phyloP scores from a whole-genome alignment of 169 alveolate species.

The Eimeria brunetti region DNA sequence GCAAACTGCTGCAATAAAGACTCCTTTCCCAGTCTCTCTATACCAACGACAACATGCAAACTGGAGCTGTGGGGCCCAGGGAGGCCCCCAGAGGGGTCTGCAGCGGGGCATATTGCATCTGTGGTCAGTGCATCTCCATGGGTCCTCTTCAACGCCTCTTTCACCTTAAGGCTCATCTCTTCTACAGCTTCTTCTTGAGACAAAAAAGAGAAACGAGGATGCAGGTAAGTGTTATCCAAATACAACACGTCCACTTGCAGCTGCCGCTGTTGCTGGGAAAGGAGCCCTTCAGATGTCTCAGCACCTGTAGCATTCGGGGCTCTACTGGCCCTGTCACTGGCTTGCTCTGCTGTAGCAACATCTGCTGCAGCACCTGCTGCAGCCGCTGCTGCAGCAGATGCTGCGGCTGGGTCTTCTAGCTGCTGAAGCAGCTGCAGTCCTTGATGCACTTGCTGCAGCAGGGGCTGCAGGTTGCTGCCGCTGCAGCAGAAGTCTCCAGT shows the following conservation, averaged over 20 bases:
- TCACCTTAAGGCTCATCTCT: not conserved
- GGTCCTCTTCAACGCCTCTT: not conserved
- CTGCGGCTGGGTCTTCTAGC: not conserved
- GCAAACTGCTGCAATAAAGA: not conserved
- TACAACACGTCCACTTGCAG: constrained; percentile 20
- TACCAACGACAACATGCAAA: not conserved
- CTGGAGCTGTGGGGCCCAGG: not conserved
- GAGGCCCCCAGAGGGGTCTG: not conserved
- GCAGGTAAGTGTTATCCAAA: constrained; percentile 13
- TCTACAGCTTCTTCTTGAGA: constrained; percentile 1
- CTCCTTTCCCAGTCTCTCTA: constrained; percentile 1
- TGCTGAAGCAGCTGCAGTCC: constrained; percentile 24
- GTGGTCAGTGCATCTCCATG: not conserved
- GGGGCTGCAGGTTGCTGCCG: constrained; percentile 6
- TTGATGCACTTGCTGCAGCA: not conserved
- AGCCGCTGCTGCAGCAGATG: constrained; percentile 4
- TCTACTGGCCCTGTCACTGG: not conserved
- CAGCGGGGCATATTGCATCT: not conserved
- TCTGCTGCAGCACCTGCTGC: not conserved
- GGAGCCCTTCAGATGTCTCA: not conserved
- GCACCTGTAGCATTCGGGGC: not conserved
- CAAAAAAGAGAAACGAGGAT: constrained; percentile 11
- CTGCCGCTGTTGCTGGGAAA: not conserved
- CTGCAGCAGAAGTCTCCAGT: constrained; percentile 16
- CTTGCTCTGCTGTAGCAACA: not conserved